Conservation (phyloP, 1,284 basidiomycete genomes). For the Sutorius eximius region DNA sequence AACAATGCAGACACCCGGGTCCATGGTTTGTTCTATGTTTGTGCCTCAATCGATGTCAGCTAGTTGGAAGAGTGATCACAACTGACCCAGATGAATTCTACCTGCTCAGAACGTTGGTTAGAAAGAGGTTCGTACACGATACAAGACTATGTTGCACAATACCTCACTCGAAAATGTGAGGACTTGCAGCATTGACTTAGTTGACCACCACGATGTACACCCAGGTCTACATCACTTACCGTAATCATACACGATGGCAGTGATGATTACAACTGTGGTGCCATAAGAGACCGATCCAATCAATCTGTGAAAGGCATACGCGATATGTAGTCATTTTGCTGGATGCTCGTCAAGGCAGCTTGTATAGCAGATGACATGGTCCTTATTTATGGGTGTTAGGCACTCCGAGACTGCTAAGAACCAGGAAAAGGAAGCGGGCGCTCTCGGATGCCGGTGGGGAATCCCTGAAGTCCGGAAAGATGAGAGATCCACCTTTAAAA, state of each 20-base stretch:
- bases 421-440: too few relatives aligned
- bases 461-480: too few relatives aligned
- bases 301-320: not conserved
- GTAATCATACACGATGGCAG: not conserved
- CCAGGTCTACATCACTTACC: not conserved
- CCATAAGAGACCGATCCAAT: not conserved
- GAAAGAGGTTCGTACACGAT: not conserved
- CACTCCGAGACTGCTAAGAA: too few relatives aligned
- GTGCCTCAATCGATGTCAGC: not conserved
- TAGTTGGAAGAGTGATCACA: not conserved
- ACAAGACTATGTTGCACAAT: not conserved
- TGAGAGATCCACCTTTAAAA: too few relatives aligned
- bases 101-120: not conserved
- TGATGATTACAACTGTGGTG: not conserved
- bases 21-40: not conserved
- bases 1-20: not conserved
- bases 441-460: too few relatives aligned
- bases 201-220: not conserved
- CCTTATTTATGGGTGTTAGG: too few relatives aligned
- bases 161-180: not conserved
- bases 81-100: not conserved
- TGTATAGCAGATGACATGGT: not conserved
- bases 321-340: not conserved
- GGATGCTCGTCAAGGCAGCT: not conserved
- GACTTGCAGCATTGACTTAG: not conserved